Percentiles rank a stretch among this genome's conserved stretches.
These are phyloP conservation scores for Rostrohypoxylon terebratum DNA, from an alignment of 495 filamentous ascomycete species.

Conservation along the genomic window DNA sequence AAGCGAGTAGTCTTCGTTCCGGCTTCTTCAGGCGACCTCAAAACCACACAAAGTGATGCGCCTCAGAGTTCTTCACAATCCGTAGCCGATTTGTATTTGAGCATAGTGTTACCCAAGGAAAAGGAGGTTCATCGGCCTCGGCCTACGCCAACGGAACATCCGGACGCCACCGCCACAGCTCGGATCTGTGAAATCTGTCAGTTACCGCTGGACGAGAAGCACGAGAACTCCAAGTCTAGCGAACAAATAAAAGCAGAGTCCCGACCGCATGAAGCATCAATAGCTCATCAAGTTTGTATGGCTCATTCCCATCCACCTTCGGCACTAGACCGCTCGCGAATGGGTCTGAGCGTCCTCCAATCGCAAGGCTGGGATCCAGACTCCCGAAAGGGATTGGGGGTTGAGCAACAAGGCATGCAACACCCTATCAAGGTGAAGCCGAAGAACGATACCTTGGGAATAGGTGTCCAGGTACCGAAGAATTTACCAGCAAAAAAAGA, in stretches of 20 bases:
- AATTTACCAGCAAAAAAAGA: conserved; percentile 58
- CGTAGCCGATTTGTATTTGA: conserved; percentile 76
- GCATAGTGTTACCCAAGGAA: conserved; percentile 70
- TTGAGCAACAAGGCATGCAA: conserved; percentile 75
- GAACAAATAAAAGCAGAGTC: conserved; percentile 5
- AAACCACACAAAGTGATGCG: conserved; percentile 53
- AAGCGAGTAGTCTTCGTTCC: conserved; percentile 86
- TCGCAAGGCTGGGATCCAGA: conserved; percentile 92
- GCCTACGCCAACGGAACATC: conserved; percentile 39
- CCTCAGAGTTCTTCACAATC: conserved; percentile 53
- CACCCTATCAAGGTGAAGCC: conserved; percentile 78
- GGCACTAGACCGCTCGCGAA: conserved; percentile 78
- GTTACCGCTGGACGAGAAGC: conserved; percentile 46
- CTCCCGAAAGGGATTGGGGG: conserved; percentile 76
- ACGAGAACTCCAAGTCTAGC: conserved; percentile 31
- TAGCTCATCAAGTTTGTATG: conserved; percentile 86
- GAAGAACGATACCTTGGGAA: conserved; percentile 79
- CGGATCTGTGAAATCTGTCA: conserved; percentile 52
- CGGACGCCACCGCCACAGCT: conserved; percentile 16
- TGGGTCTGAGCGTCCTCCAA: conserved; percentile 79
- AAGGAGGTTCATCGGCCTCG: conserved; percentile 36
- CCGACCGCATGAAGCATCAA: conserved; percentile 72
- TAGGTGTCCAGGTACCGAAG: conserved; percentile 67
- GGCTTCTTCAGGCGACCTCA: conserved; percentile 64
- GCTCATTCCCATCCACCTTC: conserved; percentile 87